Evolutionary conservation across 495 filamentous ascomycete species (phyloP).

Genomic region (Friedmanniomyces endolithicus): DNA sequence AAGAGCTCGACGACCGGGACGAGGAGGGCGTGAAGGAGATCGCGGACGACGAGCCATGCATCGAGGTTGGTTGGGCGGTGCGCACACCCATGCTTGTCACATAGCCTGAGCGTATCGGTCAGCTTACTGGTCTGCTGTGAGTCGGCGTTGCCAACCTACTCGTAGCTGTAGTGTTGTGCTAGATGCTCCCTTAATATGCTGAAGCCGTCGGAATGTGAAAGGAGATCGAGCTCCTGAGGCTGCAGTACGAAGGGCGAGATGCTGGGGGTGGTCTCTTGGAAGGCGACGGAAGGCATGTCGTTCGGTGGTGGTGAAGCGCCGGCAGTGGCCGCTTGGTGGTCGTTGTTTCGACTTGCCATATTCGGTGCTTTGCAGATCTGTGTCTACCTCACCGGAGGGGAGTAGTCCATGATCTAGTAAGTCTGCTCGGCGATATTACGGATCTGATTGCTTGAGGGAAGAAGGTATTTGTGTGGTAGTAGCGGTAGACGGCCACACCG

Average conservation of each 20-base stretch:
- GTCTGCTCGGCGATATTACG: neutral
- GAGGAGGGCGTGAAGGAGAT: constrained; percentile 48
- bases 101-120: constrained; percentile 4
- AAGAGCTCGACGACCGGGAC: constrained; percentile 47
- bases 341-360: neutral
- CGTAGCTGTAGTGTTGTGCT: constrained; percentile 9
- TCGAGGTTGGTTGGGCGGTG: neutral
- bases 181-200: constrained; percentile 16
- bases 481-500: neutral
- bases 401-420: neutral
- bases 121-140: neutral
- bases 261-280: neutral
- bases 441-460: neutral
- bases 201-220: constrained; percentile 13
- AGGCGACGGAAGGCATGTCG: constrained; percentile 1
- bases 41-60: constrained; percentile 44
- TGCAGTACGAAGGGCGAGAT: constrained; percentile 14
- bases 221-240: neutral
- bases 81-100: constrained; percentile 4
- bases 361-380: neutral
- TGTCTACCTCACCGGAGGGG: neutral
- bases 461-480: neutral
- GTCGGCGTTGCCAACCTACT: constrained; percentile 2
- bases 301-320: neutral
- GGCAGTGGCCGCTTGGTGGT: neutral